phyloP scores from a whole-genome alignment of 169 alveolate species.

The Cryptosporidium bovis region DNA sequence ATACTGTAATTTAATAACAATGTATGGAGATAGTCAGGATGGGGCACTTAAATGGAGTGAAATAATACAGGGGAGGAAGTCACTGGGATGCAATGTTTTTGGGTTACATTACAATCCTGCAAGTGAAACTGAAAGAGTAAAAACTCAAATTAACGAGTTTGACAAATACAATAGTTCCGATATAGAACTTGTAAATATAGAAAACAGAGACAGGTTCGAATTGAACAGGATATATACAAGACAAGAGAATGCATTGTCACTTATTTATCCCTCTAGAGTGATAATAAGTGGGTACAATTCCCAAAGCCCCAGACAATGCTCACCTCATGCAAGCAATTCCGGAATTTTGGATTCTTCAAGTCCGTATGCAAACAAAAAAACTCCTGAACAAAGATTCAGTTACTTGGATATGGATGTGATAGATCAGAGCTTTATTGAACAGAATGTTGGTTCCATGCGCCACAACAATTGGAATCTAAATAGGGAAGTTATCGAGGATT shows the following conservation, averaged over 20 bases:
- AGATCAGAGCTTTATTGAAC: slow-evolving; percentile 85
- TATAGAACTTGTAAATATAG: not conserved
- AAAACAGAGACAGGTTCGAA: not conserved
- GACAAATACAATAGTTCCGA: slow-evolving; percentile 34
- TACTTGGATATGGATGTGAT: slow-evolving; percentile 89
- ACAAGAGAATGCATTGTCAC: slow-evolving; percentile 52
- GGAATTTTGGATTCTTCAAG: slow-evolving; percentile 60
- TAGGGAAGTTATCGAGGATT: slow-evolving; percentile 89
- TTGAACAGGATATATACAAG: not conserved
- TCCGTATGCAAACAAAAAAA: slow-evolving; percentile 40
- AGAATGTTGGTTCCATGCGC: slow-evolving; percentile 77
- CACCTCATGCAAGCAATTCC: slow-evolving; percentile 56
- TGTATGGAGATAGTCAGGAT: slow-evolving; percentile 88
- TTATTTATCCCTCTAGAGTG: slow-evolving; percentile 62
- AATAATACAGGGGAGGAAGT: slow-evolving; percentile 79
- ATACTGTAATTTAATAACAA: slow-evolving; percentile 86
- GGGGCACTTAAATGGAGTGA: slow-evolving; percentile 82
- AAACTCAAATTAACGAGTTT: slow-evolving; percentile 36
- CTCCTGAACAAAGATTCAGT: slow-evolving; percentile 63
- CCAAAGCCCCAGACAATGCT: slow-evolving; percentile 17
- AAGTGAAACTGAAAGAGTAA: not conserved
- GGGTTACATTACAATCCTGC: slow-evolving; percentile 65
- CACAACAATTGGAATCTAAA: slow-evolving; percentile 89
- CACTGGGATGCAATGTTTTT: slow-evolving; percentile 79
- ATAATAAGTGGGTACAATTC: slow-evolving; percentile 26